A percentile compares a stretch with the other conserved stretches of the same genome.
phyloP scores from a whole-genome alignment of 1,284 basidiomycete species.

The Schizophyllum amplum region DNA sequence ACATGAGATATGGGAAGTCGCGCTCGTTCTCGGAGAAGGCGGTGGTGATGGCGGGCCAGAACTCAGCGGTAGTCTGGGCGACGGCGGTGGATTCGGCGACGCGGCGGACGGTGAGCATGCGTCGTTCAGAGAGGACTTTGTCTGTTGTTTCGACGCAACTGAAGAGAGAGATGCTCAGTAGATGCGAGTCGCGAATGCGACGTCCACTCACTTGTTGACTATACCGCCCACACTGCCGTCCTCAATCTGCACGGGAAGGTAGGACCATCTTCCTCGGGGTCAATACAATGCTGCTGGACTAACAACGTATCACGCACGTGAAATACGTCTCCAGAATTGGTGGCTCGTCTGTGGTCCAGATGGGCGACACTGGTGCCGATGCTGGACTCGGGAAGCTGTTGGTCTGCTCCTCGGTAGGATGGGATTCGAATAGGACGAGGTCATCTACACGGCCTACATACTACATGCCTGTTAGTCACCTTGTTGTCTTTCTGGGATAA shows the following conservation, averaged over 20 bases:
- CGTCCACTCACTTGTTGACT: neutral
- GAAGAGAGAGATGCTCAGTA: neutral
- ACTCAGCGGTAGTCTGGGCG: constrained; percentile 1
- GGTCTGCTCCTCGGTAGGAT: neutral
- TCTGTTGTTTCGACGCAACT: constrained; percentile 13
- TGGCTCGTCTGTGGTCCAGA: neutral
- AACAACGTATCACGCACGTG: constrained; percentile 2
- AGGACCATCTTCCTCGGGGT: neutral
- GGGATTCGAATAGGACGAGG: constrained; percentile 4
- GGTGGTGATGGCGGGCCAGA: constrained; percentile 6
- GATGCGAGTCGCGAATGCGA: neutral
- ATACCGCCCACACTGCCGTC: neutral
- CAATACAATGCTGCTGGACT: neutral
- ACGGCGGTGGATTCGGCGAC: constrained; percentile 10
- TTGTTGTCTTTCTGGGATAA: no score
- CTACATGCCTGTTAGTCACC: neutral
- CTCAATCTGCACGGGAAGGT: neutral
- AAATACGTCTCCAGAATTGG: constrained; percentile 11
- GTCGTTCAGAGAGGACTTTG: constrained; percentile 15
- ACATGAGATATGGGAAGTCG: neutral
- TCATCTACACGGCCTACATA: constrained; percentile 1
- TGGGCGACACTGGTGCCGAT: neutral
- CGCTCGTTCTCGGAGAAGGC: constrained; percentile 9
- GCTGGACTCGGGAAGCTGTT: neutral
- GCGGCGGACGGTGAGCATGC: constrained; percentile 12